Conservation (phyloP, 148 eudicot genomes). For the Chenopodium berlandieri region DNA sequence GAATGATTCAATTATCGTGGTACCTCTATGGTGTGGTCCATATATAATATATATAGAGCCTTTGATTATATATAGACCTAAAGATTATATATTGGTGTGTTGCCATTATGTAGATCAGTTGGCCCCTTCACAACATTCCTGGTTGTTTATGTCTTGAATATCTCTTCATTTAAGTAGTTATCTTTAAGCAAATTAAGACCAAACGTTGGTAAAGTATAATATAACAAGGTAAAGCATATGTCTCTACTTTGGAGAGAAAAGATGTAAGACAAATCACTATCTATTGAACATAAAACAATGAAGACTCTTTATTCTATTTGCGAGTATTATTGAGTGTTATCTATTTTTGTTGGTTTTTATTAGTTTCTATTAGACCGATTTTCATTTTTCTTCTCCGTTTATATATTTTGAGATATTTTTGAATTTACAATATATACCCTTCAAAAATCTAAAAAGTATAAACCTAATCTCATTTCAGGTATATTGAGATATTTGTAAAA, state of each 20-base stretch:
- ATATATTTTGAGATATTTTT: too few species aligned
- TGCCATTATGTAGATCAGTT: not conserved
- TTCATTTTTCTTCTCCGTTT: too few species aligned
- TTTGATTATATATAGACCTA: not conserved
- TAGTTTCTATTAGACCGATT: too few species aligned
- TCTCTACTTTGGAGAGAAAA: not conserved
- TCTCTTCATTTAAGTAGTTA: not conserved
- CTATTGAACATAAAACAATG: not conserved
- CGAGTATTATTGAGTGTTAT: not conserved
- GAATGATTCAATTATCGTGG: not conserved
- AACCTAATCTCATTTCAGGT: too few species aligned
- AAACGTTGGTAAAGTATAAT: not conserved
- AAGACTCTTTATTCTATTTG: too few species aligned
- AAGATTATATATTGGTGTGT: not conserved
- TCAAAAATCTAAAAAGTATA: too few species aligned
- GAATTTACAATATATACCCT: too few species aligned
- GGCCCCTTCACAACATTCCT: not conserved
- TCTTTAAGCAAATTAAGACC: not conserved
- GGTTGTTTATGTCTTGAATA: not conserved
- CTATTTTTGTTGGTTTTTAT: too few species aligned
- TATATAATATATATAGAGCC: not conserved
- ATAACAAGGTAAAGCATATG: not conserved
- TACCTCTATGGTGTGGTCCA: constrained; percentile 2
- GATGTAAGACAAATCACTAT: not conserved
- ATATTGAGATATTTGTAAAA: too few species aligned